Evolutionary conservation across 1,284 basidiomycete species (phyloP).

Genomic region (Rhodotorula sp.): DNA sequence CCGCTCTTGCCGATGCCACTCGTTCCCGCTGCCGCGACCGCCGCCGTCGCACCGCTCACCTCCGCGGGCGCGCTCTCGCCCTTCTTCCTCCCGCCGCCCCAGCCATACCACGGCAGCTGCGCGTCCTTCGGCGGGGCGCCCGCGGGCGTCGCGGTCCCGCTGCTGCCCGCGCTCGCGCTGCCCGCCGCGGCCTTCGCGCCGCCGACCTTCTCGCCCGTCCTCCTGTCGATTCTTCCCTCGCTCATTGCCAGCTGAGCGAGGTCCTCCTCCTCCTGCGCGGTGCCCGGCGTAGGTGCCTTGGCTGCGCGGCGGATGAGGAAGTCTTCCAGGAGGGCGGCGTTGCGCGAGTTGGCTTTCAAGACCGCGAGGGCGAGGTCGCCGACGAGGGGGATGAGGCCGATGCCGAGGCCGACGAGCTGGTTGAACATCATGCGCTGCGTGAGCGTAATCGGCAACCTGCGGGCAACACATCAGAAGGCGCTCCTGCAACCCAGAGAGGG

Average conservation of each 20-base stretch:
- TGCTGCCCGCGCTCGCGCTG: neutral
- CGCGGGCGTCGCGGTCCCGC: neutral
- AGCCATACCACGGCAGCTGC: constrained; percentile 11
- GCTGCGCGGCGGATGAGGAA: constrained; percentile 41
- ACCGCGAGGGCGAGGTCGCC: constrained; percentile 40
- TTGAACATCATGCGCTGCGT: constrained; percentile 38
- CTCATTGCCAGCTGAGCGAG: constrained; percentile 8
- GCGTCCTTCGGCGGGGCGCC: neutral
- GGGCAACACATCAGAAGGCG: no score
- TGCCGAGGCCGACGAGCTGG: constrained; percentile 18
- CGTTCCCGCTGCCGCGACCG: neutral
- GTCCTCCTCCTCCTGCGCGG: constrained; percentile 13
- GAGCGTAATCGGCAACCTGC: constrained; percentile 23
- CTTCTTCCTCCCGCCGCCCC: constrained; percentile 5
- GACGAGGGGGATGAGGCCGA: constrained; percentile 28
- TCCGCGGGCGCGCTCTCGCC: neutral
- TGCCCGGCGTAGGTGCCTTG: neutral
- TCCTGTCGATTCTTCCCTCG: constrained; percentile 10
- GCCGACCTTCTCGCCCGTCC: constrained; percentile 24
- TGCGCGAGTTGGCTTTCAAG: constrained; percentile 42
- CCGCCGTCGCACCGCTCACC: neutral
- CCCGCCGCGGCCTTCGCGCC: neutral
- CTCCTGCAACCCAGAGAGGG: neutral
- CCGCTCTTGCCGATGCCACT: neutral
- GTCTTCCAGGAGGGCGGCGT: constrained; percentile 40